Conservation (phyloP, 352 stramenopile species). For the Globisporangium cystogenes region DNA sequence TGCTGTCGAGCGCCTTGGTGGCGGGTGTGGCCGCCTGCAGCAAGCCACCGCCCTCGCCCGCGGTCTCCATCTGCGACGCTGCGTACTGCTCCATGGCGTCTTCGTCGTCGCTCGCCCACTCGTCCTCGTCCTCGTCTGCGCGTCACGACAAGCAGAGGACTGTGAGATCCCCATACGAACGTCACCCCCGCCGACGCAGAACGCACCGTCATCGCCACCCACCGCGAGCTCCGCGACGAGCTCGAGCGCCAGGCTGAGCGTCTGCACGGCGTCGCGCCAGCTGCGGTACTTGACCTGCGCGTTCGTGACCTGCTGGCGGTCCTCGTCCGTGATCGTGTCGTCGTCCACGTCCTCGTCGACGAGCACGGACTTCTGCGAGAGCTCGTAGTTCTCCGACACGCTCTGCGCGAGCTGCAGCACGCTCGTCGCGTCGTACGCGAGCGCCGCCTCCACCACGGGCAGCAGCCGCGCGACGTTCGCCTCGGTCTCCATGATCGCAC, state of each 20-base stretch:
- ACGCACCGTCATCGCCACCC: slow-evolving; percentile 38
- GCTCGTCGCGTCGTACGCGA: slow-evolving; percentile 77
- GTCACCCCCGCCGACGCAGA: not conserved
- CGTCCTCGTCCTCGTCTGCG: slow-evolving; percentile 63
- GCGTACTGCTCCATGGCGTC: slow-evolving; percentile 84
- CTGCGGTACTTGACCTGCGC: slow-evolving; percentile 63
- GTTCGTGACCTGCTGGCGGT: slow-evolving; percentile 51
- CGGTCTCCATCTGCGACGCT: slow-evolving; percentile 54
- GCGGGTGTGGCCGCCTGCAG: slow-evolving; percentile 16
- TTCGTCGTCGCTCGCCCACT: slow-evolving; percentile 86
- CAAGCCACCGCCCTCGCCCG: not conserved
- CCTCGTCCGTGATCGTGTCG: slow-evolving; percentile 50
- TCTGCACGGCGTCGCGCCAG: slow-evolving; percentile 81
- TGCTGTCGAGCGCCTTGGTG: slow-evolving; percentile 34
- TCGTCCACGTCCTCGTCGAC: slow-evolving; percentile 65
- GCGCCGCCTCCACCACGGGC: slow-evolving; percentile 56
- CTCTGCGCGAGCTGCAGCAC: slow-evolving; percentile 74
- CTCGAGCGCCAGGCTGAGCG: slow-evolving; percentile 73
- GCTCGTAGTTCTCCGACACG: slow-evolving; percentile 45
- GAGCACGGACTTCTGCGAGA: slow-evolving; percentile 53
- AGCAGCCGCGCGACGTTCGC: slow-evolving; percentile 61
- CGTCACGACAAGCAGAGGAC: not conserved
- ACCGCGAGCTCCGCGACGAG: slow-evolving; percentile 62
- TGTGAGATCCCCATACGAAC: not conserved
- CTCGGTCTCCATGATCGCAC: slow-evolving; percentile 67